Evolutionary conservation across 805 yeast genomes (phyloP), one percentile per base, ranked within the genome.

Genomic region (Candida ulmi): DNA sequence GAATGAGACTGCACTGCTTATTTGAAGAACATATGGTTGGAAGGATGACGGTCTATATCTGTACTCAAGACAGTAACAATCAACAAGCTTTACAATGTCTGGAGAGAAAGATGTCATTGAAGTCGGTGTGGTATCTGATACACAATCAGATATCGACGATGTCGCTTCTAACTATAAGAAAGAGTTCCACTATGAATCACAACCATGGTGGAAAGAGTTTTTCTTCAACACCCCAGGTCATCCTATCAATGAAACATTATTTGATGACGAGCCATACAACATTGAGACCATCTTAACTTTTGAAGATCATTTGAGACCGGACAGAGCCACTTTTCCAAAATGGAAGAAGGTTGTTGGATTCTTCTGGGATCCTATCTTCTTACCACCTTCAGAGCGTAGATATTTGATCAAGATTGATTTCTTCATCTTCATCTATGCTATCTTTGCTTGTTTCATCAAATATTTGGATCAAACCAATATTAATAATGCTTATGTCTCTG

Each of bases 401-500:
- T 40, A 25, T n/a, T 4, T 45, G 18, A 4, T 37, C 8, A 45
- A 42, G 33, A 5, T 42, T 11, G 46, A 45, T 28, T 31, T 45
- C 36, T 36, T 31, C 17, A 23, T 45, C 5, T 34, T 39, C 4
- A 24, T 43, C 24, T 48, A 42, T 36, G 43, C 47, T 23, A 42
- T 37, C 37, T 35, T 40, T 35, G 45, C 58, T 18, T 54, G 49
- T 37, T 50, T 47, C 33, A 71, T 76, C 42, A 78, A 77, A 52
- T 71, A 69, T 45, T 56, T 80, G 42, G 86, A 80, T 51, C 74
- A 69, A 43, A 59, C 77, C 26, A 88, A 90, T 39, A 28, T 50
- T 29, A 71, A 70, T 44, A 78, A 80, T 51, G 88, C 88, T 1
- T 82, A 80, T 50, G 79, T 77, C 30, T 71, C 80, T 15, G 83